A percentile compares a stretch with the other conserved stretches of the same genome.
These are phyloP conservation scores for Lenwebbia sp. DNA, from an alignment of 345 rosid species.

Conservation along the genomic window DNA sequence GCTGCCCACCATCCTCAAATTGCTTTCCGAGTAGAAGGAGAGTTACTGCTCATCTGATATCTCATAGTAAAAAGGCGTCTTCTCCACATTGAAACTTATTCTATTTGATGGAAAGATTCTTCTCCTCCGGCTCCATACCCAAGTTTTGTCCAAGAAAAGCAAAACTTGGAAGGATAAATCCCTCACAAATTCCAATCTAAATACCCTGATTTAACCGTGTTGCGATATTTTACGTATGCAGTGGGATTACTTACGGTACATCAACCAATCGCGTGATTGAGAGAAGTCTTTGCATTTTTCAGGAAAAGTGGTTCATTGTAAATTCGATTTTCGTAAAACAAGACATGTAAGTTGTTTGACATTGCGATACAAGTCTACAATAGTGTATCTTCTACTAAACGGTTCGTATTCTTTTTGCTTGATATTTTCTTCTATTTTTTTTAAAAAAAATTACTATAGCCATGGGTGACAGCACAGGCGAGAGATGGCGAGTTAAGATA, in stretches of 20 bases:
- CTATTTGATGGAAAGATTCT: background rate
- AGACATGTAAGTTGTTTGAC: background rate
- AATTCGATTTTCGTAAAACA: background rate
- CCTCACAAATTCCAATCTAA: background rate
- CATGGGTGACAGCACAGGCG: background rate
- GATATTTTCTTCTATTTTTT: background rate
- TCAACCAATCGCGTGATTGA: accelerated
- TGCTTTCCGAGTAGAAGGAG: background rate
- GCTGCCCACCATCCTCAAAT: background rate
- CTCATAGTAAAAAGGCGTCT: background rate
- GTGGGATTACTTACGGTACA: background rate
- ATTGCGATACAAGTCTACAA: background rate
- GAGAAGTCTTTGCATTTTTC: background rate
- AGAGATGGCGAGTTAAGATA: background rate
- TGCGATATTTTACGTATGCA: accelerated
- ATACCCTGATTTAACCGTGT: background rate
- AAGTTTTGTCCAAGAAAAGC: background rate
- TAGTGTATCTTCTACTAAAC: background rate
- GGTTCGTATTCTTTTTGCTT: no score
- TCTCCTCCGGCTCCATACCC: background rate
- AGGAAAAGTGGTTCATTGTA: background rate
- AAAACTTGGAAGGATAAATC: background rate
- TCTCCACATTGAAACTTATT: background rate
- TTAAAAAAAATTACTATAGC: background rate
- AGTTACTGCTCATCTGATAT: background rate